A percentile compares a stretch with the other conserved stretches of the same genome.
Evolutionary conservation across 768 basidiomycete genomes (phyloP).

Genomic region (Tricholoma furcatifolium): DNA sequence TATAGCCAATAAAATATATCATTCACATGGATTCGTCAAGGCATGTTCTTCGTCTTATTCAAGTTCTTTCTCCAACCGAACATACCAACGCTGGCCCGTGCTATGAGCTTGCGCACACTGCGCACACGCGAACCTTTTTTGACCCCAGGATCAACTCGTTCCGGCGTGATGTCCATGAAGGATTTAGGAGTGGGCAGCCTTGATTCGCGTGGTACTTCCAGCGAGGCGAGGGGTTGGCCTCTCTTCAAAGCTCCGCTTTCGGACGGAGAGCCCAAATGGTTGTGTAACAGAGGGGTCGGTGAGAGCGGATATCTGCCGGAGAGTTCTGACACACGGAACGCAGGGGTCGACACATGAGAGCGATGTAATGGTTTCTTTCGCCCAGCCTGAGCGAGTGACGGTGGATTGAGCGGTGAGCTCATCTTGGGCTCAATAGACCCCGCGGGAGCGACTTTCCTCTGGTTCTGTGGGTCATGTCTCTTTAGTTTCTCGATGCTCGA

Average conservation of each 20-base stretch:
- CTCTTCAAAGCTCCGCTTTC: slow-evolving; percentile 10
- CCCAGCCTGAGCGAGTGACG: slow-evolving; percentile 19
- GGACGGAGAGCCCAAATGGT: slow-evolving; percentile 10
- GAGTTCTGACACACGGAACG: neutral
- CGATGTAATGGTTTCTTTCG: slow-evolving; percentile 15
- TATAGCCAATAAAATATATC: neutral
- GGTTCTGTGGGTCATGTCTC: slow-evolving; percentile 25
- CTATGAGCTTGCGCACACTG: slow-evolving; percentile 18
- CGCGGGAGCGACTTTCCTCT: slow-evolving; percentile 12
- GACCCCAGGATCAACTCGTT: slow-evolving; percentile 10
- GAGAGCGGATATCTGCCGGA: neutral
- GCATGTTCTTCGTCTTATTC: slow-evolving; percentile 8
- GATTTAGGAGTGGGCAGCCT: slow-evolving; percentile 22
- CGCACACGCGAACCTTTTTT: slow-evolving; percentile 8
- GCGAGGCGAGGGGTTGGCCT: slow-evolving; percentile 4
- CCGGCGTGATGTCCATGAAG: slow-evolving; percentile 39
- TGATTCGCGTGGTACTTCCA: neutral
- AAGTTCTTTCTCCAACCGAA: slow-evolving; percentile 19
- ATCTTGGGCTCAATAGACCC: neutral
- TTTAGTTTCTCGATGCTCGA: slow-evolving; percentile 31
- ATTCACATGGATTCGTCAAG: slow-evolving; percentile 3
- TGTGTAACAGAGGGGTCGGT: neutral
- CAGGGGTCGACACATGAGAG: slow-evolving; percentile 4
- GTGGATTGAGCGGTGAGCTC: slow-evolving; percentile 7
- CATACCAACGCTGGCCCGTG: slow-evolving; percentile 17